Percentiles rank a stretch among this genome's conserved stretches.
phyloP scores from a whole-genome alignment of 768 basidiomycete genomes.

The Termitomyces sp. region DNA sequence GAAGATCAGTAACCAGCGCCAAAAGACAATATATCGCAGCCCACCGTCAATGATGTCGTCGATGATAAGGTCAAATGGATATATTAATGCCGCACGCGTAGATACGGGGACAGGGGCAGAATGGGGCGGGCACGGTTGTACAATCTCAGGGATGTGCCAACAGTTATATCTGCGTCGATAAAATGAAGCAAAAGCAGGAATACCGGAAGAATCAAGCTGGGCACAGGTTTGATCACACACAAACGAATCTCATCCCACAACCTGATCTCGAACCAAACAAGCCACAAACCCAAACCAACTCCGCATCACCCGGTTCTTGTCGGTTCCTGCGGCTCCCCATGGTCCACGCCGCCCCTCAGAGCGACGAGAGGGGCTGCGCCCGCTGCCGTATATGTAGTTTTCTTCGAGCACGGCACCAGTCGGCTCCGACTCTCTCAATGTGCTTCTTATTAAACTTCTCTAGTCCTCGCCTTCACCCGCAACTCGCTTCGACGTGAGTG shows the following conservation, averaged over 20 bases:
- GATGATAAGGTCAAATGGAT: background rate
- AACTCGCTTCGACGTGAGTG: background rate
- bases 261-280: slow-evolving; percentile 11
- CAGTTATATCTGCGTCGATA: slow-evolving; percentile 8
- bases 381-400: background rate
- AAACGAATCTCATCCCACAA: slow-evolving; percentile 14
- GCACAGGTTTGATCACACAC: slow-evolving; percentile 20
- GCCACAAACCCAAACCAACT: slow-evolving; percentile 13
- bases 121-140: background rate
- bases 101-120: background rate
- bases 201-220: slow-evolving; percentile 7
- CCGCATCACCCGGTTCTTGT: slow-evolving; percentile 15
- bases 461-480: background rate
- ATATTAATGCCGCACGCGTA: no score
- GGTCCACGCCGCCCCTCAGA: background rate
- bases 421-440: background rate
- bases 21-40: background rate
- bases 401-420: background rate
- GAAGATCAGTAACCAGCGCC: background rate
- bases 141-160: background rate
- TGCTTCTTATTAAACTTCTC: background rate
- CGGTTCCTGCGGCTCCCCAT: slow-evolving; percentile 6
- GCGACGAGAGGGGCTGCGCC: no score
- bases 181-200: slow-evolving; percentile 9
- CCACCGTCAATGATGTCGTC: background rate